Conservation (phyloP, 2,329 filamentous ascomycete species). For the Fusarium illudens region DNA sequence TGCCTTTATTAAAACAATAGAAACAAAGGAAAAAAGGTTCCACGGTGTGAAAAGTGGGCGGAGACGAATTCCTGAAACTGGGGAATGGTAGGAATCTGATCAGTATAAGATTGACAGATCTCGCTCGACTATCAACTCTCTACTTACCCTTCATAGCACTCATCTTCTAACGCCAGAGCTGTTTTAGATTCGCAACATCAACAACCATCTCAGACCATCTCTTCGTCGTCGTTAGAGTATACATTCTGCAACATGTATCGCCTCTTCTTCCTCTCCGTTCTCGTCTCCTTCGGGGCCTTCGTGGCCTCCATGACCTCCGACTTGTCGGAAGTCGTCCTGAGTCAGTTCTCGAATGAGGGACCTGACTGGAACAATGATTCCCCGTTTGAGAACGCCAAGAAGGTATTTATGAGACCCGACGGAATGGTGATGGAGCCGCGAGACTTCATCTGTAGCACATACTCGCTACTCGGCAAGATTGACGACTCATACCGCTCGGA, state of each 20-base stretch:
- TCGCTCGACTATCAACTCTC: neutral
- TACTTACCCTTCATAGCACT: neutral
- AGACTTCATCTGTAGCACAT: neutral
- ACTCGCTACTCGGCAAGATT: neutral
- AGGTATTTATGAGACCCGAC: neutral
- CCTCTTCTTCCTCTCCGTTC: neutral
- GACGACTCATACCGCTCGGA: neutral
- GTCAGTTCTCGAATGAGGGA: neutral
- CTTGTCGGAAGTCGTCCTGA: neutral
- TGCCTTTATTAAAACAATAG: too few relatives aligned
- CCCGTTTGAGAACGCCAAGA: neutral
- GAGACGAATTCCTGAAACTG: too few relatives aligned
- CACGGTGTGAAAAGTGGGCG: neutral
- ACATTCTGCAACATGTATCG: neutral
- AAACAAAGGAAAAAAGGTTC: too few relatives aligned
- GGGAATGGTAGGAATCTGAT: neutral
- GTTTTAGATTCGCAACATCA: neutral
- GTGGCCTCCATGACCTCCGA: neutral
- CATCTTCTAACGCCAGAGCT: neutral
- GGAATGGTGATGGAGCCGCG: neutral
- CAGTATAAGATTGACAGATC: neutral
- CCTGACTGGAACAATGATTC: neutral
- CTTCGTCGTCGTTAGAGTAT: neutral
- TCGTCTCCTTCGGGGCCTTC: neutral
- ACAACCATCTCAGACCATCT: neutral